phyloP scores from a whole-genome alignment of 2,329 filamentous ascomycete genomes.

The Calonectria pteridis region DNA sequence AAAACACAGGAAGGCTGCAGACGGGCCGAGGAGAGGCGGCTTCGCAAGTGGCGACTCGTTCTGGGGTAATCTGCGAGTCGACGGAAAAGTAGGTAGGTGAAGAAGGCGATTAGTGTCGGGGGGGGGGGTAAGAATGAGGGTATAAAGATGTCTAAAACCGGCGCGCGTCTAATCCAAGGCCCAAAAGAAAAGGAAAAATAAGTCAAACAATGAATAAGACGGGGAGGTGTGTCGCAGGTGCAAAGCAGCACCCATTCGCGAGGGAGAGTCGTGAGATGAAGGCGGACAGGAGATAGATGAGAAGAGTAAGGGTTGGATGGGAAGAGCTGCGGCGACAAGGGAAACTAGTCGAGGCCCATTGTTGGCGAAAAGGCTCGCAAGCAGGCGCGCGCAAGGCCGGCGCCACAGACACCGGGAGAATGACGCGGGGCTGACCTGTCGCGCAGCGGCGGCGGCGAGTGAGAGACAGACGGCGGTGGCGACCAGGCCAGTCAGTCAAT shows the following conservation, averaged over 20 bases:
- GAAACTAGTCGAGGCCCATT: constrained; percentile 52
- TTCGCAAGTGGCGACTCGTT: constrained; percentile 39
- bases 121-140: constrained; percentile 30
- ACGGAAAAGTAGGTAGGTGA: constrained; percentile 33
- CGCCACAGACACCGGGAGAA: constrained; percentile 37
- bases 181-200: constrained; percentile 44
- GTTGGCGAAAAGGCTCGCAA: constrained; percentile 46
- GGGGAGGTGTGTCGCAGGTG: constrained; percentile 32
- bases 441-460: constrained; percentile 31
- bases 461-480: constrained; percentile 35
- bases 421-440: constrained; percentile 43
- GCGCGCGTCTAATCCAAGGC: constrained; percentile 54
- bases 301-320: constrained; percentile 33
- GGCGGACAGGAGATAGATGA: constrained; percentile 32
- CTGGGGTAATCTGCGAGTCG: constrained; percentile 38
- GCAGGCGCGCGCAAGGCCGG: constrained; percentile 42
- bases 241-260: constrained; percentile 44
- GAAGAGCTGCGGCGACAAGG: constrained; percentile 41
- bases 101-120: constrained; percentile 43
- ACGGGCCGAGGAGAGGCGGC: constrained; percentile 31
- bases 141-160: constrained; percentile 54
- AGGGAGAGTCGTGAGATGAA: constrained; percentile 31
- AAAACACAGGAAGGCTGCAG: constrained; percentile 32
- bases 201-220: constrained; percentile 40
- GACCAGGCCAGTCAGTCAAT: constrained; percentile 34